phyloP scores from a whole-genome alignment of 1,284 basidiomycete species.

The Laetiporus sulphureus region DNA sequence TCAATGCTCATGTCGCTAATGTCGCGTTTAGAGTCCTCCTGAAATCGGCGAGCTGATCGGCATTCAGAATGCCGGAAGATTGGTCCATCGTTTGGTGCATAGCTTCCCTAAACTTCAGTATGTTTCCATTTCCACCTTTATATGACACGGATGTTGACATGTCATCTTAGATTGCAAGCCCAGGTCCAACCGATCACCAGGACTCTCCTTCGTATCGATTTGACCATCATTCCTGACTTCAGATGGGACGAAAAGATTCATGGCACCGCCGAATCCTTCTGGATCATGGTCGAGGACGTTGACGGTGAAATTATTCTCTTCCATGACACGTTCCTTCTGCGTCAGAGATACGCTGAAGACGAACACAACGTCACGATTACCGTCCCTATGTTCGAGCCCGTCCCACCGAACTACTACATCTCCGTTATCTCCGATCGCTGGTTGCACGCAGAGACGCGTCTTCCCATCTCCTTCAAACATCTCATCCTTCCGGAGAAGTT shows the following conservation, averaged over 20 bases:
- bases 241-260: constrained; percentile 96
- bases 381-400: constrained; percentile 94
- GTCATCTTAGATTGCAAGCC: constrained; percentile 70
- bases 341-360: constrained; percentile 86
- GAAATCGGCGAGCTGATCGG: constrained; percentile 94
- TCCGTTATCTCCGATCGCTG: constrained; percentile 93
- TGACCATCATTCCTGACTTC: constrained; percentile 94
- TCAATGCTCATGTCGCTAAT: neutral
- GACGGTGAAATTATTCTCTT: constrained; percentile 95
- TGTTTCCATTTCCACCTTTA: constrained; percentile 23
- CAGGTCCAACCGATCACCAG: constrained; percentile 93
- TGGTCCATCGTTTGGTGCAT: constrained; percentile 93
- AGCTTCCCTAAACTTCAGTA: constrained; percentile 94
- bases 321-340: constrained; percentile 89
- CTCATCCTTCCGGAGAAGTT: constrained; percentile 97
- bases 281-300: constrained; percentile 93
- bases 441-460: constrained; percentile 90
- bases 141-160: neutral
- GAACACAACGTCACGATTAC: constrained; percentile 94
- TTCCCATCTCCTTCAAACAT: constrained; percentile 97
- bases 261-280: constrained; percentile 83
- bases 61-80: constrained; percentile 84
- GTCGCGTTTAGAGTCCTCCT: constrained; percentile 47
- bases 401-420: constrained; percentile 98
- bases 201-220: constrained; percentile 80